A percentile compares a stretch with the other conserved stretches of the same genome.
Conservation (phyloP, 371 early-diverging fungal genomes). For the Haplosporangium sp. region DNA sequence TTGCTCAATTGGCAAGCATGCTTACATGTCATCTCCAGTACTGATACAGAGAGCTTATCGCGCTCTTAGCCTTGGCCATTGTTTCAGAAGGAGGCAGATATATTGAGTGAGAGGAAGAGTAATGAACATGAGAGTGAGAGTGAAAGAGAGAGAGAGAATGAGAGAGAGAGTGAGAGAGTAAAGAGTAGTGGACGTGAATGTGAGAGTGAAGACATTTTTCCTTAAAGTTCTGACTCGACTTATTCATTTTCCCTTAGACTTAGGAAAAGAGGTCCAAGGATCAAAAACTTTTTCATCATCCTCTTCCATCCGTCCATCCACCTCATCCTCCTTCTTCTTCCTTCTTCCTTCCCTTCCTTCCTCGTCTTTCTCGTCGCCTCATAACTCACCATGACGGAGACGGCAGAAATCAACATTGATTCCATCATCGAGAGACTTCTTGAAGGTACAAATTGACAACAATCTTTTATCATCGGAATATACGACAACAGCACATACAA, state of each 20-base stretch:
- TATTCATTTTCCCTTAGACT: background rate
- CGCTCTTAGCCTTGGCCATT: too few species aligned
- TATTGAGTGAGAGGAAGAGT: too few species aligned
- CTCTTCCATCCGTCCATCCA: background rate
- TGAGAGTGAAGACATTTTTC: background rate
- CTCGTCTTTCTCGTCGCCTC: background rate
- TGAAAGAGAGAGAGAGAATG: too few species aligned
- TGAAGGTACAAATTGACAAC: conserved; percentile 77
- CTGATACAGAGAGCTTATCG: too few species aligned
- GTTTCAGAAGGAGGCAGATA: too few species aligned
- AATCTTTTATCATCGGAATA: too few species aligned
- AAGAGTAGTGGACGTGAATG: too few species aligned
- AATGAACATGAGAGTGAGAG: too few species aligned
- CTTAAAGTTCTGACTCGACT: background rate
- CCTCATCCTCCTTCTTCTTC: background rate
- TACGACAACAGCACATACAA: too few species aligned
- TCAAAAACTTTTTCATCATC: conserved; percentile 3
- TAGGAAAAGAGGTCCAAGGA: background rate
- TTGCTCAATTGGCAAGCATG: too few species aligned
- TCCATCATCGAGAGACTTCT: conserved; percentile 90
- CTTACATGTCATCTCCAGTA: too few species aligned
- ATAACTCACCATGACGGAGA: conserved; percentile 54
- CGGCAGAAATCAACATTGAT: conserved; percentile 80
- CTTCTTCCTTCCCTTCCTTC: background rate
- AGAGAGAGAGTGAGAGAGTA: too few species aligned